These are phyloP conservation scores for Suillus occidentalis DNA, from an alignment of 768 basidiomycete species.

Conservation along the genomic window DNA sequence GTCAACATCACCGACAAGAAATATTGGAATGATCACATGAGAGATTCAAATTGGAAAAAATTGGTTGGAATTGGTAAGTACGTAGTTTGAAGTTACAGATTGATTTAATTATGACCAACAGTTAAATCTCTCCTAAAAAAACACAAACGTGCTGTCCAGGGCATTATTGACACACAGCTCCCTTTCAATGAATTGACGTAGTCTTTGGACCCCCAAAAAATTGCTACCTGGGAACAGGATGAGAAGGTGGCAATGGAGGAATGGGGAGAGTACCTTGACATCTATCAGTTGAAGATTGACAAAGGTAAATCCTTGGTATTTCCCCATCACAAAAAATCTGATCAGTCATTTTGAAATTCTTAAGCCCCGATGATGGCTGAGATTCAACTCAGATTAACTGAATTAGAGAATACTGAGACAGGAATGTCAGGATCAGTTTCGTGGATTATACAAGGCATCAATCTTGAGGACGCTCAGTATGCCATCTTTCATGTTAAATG, in stretches of 20 bases:
- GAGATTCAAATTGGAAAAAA: slow-evolving; percentile 33
- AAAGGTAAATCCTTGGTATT: neutral
- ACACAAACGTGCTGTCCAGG: neutral
- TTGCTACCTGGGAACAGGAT: neutral
- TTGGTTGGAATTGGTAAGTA: too few species aligned
- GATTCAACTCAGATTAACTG: neutral
- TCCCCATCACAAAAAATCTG: neutral
- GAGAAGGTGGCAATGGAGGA: neutral
- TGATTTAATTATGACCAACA: too few species aligned
- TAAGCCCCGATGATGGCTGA: slow-evolving; percentile 8
- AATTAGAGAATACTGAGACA: neutral
- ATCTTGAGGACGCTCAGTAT: neutral
- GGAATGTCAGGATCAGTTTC: neutral
- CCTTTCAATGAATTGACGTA: neutral
- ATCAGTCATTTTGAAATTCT: neutral
- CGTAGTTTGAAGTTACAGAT: too few species aligned
- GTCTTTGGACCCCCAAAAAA: neutral
- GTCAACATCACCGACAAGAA: slow-evolving; percentile 25
- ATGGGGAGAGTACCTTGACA: slow-evolving; percentile 1
- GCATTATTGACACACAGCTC: neutral
- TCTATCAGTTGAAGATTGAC: slow-evolving; percentile 5
- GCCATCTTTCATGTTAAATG: too few species aligned
- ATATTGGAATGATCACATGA: slow-evolving; percentile 33
- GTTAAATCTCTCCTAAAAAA: slow-evolving; percentile 8
- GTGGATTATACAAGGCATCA: slow-evolving; percentile 6